Percentiles rank a stretch among this genome's conserved stretches.
Evolutionary conservation across 1,284 basidiomycete species (phyloP).

Genomic region (Tremellales sp.): DNA sequence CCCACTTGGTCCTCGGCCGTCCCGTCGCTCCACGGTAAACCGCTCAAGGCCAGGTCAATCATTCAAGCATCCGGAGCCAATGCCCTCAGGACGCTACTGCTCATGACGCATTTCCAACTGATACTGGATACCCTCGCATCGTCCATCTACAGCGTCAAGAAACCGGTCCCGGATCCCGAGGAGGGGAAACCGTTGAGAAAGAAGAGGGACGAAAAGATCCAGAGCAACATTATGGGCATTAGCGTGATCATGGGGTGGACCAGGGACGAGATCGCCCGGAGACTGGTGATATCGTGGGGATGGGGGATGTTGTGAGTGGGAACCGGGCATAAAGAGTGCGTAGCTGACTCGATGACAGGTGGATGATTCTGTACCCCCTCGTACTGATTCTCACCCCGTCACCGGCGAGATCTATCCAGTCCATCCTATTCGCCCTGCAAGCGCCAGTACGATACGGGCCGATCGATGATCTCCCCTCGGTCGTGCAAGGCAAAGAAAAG

Average conservation of each 20-base stretch:
- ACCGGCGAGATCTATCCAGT: slow-evolving; percentile 33
- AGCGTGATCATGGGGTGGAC: slow-evolving; percentile 46
- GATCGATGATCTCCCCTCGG: slow-evolving; percentile 16
- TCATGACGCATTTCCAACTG: slow-evolving; percentile 39
- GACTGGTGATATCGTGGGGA: slow-evolving; percentile 22
- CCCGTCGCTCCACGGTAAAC: slow-evolving; percentile 49
- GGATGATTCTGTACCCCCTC: slow-evolving; percentile 38
- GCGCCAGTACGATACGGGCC: slow-evolving; percentile 40
- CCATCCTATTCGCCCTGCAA: slow-evolving; percentile 41
- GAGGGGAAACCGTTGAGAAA: slow-evolving; percentile 14
- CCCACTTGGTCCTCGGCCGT: slow-evolving; percentile 75
- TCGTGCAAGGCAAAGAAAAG: slow-evolving; percentile 19
- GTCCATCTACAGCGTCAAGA: slow-evolving; percentile 17
- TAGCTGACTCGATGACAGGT: slow-evolving; percentile 18
- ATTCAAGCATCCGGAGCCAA: slow-evolving; percentile 25
- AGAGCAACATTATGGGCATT: slow-evolving; percentile 44
- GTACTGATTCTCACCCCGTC: slow-evolving; percentile 43
- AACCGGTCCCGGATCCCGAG: slow-evolving; percentile 22
- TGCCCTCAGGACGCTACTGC: slow-evolving; percentile 33
- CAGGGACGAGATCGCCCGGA: slow-evolving; percentile 39
- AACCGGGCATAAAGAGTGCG: neutral
- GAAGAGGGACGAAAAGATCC: slow-evolving; percentile 31
- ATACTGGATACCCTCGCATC: slow-evolving; percentile 44
- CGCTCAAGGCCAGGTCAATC: slow-evolving; percentile 8
- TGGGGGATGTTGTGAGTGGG: slow-evolving; percentile 32